Percentiles rank a stretch among this genome's conserved stretches.
These are phyloP conservation scores for Hypoxylon trugodes DNA, from an alignment of 495 filamentous ascomycete species.

Conservation along the genomic window DNA sequence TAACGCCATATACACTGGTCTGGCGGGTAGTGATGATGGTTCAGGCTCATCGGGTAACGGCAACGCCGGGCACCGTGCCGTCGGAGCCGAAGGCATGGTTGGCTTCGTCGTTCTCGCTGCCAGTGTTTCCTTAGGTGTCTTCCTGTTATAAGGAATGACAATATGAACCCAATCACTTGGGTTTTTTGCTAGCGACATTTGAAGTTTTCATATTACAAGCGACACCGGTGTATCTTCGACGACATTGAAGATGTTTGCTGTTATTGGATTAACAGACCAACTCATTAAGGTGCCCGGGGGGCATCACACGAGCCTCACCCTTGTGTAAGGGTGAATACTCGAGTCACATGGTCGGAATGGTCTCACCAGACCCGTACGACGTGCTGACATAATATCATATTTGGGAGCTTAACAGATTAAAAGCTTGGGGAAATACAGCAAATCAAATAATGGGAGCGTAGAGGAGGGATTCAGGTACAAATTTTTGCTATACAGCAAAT, in stretches of 20 bases:
- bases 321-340: neutral
- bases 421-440: slow-evolving; percentile 19
- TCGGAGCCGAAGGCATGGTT: slow-evolving; percentile 31
- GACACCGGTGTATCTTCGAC: neutral
- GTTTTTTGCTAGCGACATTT: neutral
- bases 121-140: slow-evolving; percentile 38
- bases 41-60: slow-evolving; percentile 17
- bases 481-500: slow-evolving; percentile 22
- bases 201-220: neutral
- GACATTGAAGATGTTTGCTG: neutral
- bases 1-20: slow-evolving; percentile 56
- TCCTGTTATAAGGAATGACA: slow-evolving; percentile 35
- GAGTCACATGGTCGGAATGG: slow-evolving; percentile 3
- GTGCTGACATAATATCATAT: slow-evolving; percentile 25
- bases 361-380: slow-evolving; percentile 2
- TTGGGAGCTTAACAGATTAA: slow-evolving; percentile 18
- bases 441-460: slow-evolving; percentile 27
- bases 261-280: neutral
- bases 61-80: slow-evolving; percentile 35
- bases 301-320: neutral
- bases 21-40: slow-evolving; percentile 50
- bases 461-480: slow-evolving; percentile 24
- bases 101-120: slow-evolving; percentile 39
- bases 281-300: neutral
- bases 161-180: neutral